Conservation (phyloP, 225 moss, liverwort and hornwort genomes). For the Sphagnum contortum region DNA sequence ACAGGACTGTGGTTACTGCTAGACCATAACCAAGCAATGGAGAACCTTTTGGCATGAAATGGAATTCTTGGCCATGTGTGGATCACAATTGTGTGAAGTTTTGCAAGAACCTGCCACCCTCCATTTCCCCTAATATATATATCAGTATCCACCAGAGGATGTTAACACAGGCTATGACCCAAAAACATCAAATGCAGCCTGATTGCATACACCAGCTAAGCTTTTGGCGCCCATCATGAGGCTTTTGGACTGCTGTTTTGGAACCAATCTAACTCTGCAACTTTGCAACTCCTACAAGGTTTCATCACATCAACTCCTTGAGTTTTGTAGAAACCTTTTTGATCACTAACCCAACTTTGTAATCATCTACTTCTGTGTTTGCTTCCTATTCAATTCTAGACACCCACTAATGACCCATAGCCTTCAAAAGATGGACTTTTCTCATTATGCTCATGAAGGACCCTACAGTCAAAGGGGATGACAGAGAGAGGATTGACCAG, state of each 20-base stretch:
- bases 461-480: not conserved
- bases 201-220: too few species aligned
- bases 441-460: too few species aligned
- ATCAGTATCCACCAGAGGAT: not conserved
- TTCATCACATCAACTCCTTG: not conserved
- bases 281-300: not conserved
- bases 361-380: not conserved
- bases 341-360: not conserved
- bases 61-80: conserved; percentile 89
- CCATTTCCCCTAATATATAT: not conserved
- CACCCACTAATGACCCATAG: not conserved
- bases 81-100: conserved; percentile 47
- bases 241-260: too few species aligned
- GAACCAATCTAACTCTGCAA: too few species aligned
- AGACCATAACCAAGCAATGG: too few species aligned
- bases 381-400: not conserved
- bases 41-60: conserved; percentile 61
- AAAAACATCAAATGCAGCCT: not conserved
- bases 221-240: too few species aligned
- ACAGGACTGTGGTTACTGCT: too few species aligned
- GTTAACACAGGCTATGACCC: not conserved
- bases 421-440: too few species aligned
- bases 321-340: not conserved
- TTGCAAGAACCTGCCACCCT: conserved; percentile 48
- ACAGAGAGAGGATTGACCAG: conserved; percentile 27